Conservation (phyloP, 129 eudicot species). For the Tagetes patula region DNA sequence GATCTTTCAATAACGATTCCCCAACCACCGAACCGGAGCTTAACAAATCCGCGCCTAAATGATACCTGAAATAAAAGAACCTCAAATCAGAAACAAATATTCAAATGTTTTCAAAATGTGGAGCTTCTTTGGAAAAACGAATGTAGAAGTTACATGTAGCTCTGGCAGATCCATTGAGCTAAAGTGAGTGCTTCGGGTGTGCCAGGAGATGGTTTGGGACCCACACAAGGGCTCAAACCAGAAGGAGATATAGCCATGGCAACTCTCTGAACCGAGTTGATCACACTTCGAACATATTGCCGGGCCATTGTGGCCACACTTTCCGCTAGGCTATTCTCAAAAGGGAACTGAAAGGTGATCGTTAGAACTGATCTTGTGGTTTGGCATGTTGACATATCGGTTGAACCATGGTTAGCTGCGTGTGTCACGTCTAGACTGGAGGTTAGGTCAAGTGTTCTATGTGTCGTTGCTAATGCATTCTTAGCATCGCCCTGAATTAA, state of each 20-base stretch:
- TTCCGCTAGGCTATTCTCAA: constrained; percentile 69
- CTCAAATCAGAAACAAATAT: neutral
- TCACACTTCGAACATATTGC: constrained; percentile 70
- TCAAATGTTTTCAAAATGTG: neutral
- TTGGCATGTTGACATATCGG: constrained; percentile 41
- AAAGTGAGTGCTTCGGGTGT: constrained; percentile 81
- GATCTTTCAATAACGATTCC: constrained; percentile 65
- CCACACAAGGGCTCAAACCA: constrained; percentile 50
- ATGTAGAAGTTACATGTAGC: constrained; percentile 52
- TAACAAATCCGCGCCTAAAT: constrained; percentile 67
- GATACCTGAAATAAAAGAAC: constrained; percentile 42
- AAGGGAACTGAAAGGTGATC: constrained; percentile 78
- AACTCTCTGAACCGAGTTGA: constrained; percentile 80
- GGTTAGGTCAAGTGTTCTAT: constrained; percentile 75
- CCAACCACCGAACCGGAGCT: constrained; percentile 44
- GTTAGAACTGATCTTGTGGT: constrained; percentile 65
- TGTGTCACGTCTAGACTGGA: constrained; percentile 69
- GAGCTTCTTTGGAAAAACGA: neutral
- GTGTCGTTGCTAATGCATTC: constrained; percentile 39
- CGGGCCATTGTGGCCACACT: constrained; percentile 87
- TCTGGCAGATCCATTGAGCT: constrained; percentile 76
- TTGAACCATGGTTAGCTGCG: constrained; percentile 52
- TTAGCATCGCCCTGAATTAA: constrained; percentile 25
- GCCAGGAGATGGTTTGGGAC: constrained; percentile 67
- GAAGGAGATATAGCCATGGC: constrained; percentile 87